Evolutionary conservation across 441 rosid genomes (phyloP), one percentile per base, ranked within the genome.

Genomic region (Euphorbia celastroides): DNA sequence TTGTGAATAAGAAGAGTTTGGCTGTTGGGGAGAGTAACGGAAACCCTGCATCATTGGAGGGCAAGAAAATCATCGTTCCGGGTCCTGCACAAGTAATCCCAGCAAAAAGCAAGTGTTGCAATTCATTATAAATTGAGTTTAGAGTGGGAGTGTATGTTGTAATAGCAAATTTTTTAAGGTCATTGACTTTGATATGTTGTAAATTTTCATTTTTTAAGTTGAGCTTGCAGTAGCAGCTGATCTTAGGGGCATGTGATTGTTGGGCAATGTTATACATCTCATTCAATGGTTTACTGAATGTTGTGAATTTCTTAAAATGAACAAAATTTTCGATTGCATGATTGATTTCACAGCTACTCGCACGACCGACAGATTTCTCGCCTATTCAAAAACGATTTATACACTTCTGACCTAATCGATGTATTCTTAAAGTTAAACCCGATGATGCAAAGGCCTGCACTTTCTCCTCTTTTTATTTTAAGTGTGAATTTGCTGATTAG

Each of bases 11-110:
- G 89, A 92, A 86, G 80, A 92, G 78, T 74, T 82, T 92, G 11
- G 78, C 78, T 7, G 90, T 87, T 17, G 75, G 50, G 1, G 92
- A 83, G 66, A 70, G 75, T 22, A 85, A 83, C 25, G 88, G 84
- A 12, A 86, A 83, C 72, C 88, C 91, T 0, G 87, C 83, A n/a
- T 81, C 90, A 2, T 73, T 88, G 68, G 68, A 88, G 17, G 98
- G 98, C 69, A 86, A 88, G 87, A 92, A 89, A 80, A 85, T 92
- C 38, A 7, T 86, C 23, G 52, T 92, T 46, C 95, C 96, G 0
- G 95, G 92, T 44, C 93, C 89, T 1, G 96, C 83, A 22, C 93
- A 88, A 60, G 96, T 64, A 74, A 76, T 81, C 70, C 90, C 95
- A 0, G 80, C 74, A 12, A 89, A 78, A 84, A 85, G 65, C 73